Evolutionary conservation across 2,329 filamentous ascomycete species (phyloP).

Genomic region (Kalmusia sp.): DNA sequence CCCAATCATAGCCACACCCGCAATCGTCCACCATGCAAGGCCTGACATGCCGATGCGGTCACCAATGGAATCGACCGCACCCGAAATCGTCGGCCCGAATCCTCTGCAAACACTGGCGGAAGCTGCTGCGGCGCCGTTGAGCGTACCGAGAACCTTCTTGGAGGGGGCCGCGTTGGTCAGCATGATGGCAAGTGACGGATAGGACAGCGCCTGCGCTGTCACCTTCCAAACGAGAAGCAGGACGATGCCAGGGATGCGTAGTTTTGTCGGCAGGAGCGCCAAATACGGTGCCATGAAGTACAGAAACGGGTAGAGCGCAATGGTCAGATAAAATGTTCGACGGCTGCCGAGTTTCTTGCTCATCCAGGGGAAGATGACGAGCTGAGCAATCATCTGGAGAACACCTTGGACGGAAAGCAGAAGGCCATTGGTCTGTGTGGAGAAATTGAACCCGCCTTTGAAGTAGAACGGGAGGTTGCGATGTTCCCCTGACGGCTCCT

Average conservation of each 20-base stretch:
- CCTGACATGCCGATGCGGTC: slow-evolving; percentile 83
- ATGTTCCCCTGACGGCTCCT: slow-evolving; percentile 55
- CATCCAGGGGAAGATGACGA: slow-evolving; percentile 82
- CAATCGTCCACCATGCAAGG: slow-evolving; percentile 92
- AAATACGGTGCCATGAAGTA: slow-evolving; percentile 91
- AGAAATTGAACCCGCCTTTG: slow-evolving; percentile 81
- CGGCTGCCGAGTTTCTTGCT: slow-evolving; percentile 79
- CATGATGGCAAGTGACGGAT: slow-evolving; percentile 88
- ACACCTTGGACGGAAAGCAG: slow-evolving; percentile 88
- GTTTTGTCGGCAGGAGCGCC: slow-evolving; percentile 75
- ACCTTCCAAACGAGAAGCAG: slow-evolving; percentile 87
- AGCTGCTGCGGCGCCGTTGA: slow-evolving; percentile 92
- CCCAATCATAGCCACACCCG: slow-evolving; percentile 75
- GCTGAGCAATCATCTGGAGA: slow-evolving; percentile 86
- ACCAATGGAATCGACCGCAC: slow-evolving; percentile 82
- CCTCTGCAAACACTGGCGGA: slow-evolving; percentile 88
- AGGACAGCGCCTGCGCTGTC: slow-evolving; percentile 88
- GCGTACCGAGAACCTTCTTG: slow-evolving; percentile 82
- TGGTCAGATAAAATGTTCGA: slow-evolving; percentile 80
- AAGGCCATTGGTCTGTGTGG: slow-evolving; percentile 83
- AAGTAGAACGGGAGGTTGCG: slow-evolving; percentile 83
- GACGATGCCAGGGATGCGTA: slow-evolving; percentile 79
- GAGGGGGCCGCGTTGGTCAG: slow-evolving; percentile 88
- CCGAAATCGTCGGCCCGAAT: slow-evolving; percentile 87
- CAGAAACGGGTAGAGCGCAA: slow-evolving; percentile 83